These are phyloP conservation scores for Roridomyces roridus DNA, from an alignment of 768 basidiomycete species.

Conservation along the genomic window DNA sequence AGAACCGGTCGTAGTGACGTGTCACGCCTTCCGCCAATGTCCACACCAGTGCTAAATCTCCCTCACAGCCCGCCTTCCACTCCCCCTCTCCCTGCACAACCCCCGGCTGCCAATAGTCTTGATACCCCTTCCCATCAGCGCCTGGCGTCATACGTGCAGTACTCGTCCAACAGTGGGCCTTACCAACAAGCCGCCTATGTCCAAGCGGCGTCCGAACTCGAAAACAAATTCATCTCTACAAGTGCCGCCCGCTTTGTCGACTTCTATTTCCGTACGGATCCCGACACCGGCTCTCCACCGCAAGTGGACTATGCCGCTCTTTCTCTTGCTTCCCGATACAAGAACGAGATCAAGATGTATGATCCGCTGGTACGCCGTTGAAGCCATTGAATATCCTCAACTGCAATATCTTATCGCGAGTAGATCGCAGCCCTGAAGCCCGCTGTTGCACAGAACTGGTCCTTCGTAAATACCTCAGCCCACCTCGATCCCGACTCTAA, in stretches of 20 bases:
- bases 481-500: slow-evolving; percentile 4
- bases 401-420: not conserved
- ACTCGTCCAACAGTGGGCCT: slow-evolving; percentile 10
- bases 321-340: not conserved
- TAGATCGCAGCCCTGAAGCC: slow-evolving; percentile 10
- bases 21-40: too few species aligned
- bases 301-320: slow-evolving; percentile 12
- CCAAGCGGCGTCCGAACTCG: slow-evolving; percentile 12
- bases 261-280: slow-evolving; percentile 1
- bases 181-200: slow-evolving; percentile 17
- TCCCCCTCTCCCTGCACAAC: not conserved
- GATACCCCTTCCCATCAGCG: slow-evolving; percentile 9
- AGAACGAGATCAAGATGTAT: slow-evolving; percentile 12
- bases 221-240: slow-evolving; percentile 8
- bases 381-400: not conserved
- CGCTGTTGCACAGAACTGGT: slow-evolving; percentile 4
- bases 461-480: slow-evolving; percentile 2
- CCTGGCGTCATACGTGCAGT: slow-evolving; percentile 5
- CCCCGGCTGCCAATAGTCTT: slow-evolving; percentile 5
- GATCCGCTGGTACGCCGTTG: slow-evolving; percentile 10
- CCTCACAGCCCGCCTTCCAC: too few species aligned
- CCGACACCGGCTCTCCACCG: slow-evolving; percentile 12
- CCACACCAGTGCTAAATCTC: too few species aligned
- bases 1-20: too few species aligned
- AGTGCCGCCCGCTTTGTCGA: slow-evolving; percentile 7